Conservation (phyloP, 805 yeast genomes). For the Komagataella pseudopastoris region DNA sequence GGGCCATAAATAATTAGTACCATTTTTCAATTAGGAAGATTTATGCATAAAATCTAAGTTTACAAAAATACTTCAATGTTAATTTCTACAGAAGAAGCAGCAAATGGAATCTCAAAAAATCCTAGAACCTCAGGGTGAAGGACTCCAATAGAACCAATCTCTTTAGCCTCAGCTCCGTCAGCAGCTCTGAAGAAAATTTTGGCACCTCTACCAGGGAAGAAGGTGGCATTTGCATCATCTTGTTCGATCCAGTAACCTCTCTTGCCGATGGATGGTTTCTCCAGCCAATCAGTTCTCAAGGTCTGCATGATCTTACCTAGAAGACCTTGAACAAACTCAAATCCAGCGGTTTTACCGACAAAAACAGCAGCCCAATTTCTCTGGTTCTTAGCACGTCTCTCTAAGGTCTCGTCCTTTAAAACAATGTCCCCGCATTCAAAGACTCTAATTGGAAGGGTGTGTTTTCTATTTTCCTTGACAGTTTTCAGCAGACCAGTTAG, state of each 20-base stretch:
- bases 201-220: conserved; percentile 97
- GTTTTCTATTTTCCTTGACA: conserved; percentile 90
- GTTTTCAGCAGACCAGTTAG: conserved; percentile 94
- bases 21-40: conserved; percentile 8
- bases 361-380: conserved; percentile 91
- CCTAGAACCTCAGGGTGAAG: conserved; percentile 89
- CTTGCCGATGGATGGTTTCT: conserved; percentile 34
- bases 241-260: conserved; percentile 86
- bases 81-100: conserved; percentile 84
- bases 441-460: conserved; percentile 85
- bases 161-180: conserved; percentile 40
- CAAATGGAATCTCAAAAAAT: conserved; percentile 81
- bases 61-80: conserved; percentile 80
- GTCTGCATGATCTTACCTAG: conserved; percentile 94
- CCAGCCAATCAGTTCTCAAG: conserved; percentile 77
- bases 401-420: conserved; percentile 63
- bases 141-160: conserved; percentile 82
- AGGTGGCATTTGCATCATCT: conserved; percentile 52
- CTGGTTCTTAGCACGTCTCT: conserved; percentile 84
- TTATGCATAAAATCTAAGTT: not conserved
- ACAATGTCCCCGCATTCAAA: conserved; percentile 95
- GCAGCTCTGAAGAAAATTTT: conserved; percentile 59
- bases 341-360: conserved; percentile 92
- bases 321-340: conserved; percentile 88
- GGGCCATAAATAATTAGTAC: conserved; percentile 7